Evolutionary conservation across 2,329 filamentous ascomycete genomes (phyloP), one percentile per base, ranked within the genome.

Genomic region (Nothophoma quercina): DNA sequence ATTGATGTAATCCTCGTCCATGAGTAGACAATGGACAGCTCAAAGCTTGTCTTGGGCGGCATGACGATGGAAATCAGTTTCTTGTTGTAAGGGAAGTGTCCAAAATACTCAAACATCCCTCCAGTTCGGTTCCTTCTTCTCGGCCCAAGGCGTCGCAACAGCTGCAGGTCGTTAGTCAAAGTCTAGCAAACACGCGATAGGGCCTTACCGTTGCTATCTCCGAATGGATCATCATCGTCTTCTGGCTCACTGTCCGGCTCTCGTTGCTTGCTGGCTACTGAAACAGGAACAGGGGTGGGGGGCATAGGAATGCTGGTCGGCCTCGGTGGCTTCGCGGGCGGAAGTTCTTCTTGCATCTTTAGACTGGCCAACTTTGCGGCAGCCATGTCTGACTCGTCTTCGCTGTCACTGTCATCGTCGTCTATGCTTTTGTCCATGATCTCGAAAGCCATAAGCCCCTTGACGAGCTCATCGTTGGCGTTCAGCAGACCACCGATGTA

Each of bases 381-480:
- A 1, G 75, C 72, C 6, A 62, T 52, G 28, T 62, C 55, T 8
- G 58, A 52, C 59, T 81, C 81, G 12, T 76, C 76, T 43, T 88
- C 85, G 56, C 84, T 87, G 64, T 87, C 84, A 53, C 84, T 87
- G 63, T 88, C 85, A 59, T 88, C 84, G 58, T 88, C 84, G 60
- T 91, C 89, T 58, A 93, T 89, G 39, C 90, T 92, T 55, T 88
- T 87, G 70, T 99, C 93, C 58, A 98, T 85, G 64, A 97, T 90
- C 75, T 98, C 93, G 69, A 92, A 99, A 0, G 92, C 90, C 85
- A 96, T 96, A 51, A 99, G 82, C 1, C 93, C 91, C 56, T 88
- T 88, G 32, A 98, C 90, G n/a, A 99, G 87, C 74, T 96, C 90
- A 66, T 99, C 95, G 67, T 99, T 98, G 59, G 93, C 93, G 67